phyloP scores from a whole-genome alignment of 768 basidiomycete genomes.

The Lactarius evosmus region DNA sequence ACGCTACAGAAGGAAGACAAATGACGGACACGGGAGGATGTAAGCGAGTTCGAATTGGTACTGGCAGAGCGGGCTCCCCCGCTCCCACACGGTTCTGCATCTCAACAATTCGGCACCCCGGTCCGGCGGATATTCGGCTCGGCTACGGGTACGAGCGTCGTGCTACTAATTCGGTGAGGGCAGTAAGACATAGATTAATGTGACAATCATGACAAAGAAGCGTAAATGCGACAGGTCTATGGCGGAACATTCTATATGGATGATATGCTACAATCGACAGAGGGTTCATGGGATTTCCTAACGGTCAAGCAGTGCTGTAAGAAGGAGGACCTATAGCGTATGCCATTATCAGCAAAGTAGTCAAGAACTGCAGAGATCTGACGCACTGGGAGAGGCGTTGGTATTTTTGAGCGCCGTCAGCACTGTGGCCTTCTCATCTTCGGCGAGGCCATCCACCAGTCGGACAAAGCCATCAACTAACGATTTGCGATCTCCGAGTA shows the following conservation, averaged over 20 bases:
- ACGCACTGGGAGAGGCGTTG: slow-evolving; percentile 57
- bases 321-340: slow-evolving; percentile 40
- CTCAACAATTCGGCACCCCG: background rate
- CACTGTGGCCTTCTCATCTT: slow-evolving; percentile 66
- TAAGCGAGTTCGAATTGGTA: background rate
- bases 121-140: slow-evolving; percentile 1
- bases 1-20: background rate
- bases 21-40: background rate
- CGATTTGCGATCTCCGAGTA: slow-evolving; percentile 75
- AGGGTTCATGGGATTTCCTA: slow-evolving; percentile 1
- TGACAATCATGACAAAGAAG: background rate
- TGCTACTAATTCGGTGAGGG: too few species aligned
- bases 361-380: background rate
- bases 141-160: background rate
- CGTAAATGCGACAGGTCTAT: slow-evolving; percentile 8
- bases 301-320: slow-evolving; percentile 31
- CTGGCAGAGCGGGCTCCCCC: background rate
- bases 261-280: slow-evolving; percentile 13
- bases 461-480: slow-evolving; percentile 70
- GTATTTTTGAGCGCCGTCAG: slow-evolving; percentile 58
- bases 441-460: slow-evolving; percentile 66
- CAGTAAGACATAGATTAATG: background rate
- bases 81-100: background rate
- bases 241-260: slow-evolving; percentile 14
- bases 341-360: slow-evolving; percentile 17